Conservation (phyloP, 306 rosid species). For the Quercus alba region DNA sequence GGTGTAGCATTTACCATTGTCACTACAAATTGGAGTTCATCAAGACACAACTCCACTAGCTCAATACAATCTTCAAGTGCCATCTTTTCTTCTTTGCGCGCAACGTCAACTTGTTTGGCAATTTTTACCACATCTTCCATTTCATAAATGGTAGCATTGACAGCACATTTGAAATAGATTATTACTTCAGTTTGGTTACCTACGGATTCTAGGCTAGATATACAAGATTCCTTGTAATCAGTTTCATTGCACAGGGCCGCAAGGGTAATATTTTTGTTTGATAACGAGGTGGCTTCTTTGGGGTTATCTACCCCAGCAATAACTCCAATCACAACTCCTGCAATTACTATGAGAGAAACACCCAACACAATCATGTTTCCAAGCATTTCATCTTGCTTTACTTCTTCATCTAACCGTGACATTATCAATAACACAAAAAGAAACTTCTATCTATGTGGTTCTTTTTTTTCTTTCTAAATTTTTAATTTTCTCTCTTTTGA, state of each 20-base stretch:
- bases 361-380: constrained; percentile 23
- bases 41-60: constrained; percentile 12
- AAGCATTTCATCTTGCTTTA: background rate
- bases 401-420: background rate
- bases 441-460: too few species aligned
- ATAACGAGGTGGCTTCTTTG: background rate
- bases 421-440: background rate
- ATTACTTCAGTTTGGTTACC: background rate
- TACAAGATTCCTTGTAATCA: background rate
- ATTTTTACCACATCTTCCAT: background rate
- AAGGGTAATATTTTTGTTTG: background rate
- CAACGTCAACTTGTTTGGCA: too few species aligned
- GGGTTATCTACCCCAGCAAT: background rate
- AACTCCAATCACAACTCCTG: background rate
- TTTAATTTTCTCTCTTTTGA: background rate
- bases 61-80: constrained; percentile 26
- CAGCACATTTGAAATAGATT: background rate
- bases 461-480: too few species aligned
- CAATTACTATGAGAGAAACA: constrained; percentile 15
- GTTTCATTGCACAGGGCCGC: background rate
- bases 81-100: background rate
- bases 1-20: background rate
- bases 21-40: constrained; percentile 13
- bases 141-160: constrained; percentile 20
- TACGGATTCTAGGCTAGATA: background rate